Base-by-base conservation (phyloP, 1,139 yeast species). In the Trichomonascaceae sp. region DNA sequence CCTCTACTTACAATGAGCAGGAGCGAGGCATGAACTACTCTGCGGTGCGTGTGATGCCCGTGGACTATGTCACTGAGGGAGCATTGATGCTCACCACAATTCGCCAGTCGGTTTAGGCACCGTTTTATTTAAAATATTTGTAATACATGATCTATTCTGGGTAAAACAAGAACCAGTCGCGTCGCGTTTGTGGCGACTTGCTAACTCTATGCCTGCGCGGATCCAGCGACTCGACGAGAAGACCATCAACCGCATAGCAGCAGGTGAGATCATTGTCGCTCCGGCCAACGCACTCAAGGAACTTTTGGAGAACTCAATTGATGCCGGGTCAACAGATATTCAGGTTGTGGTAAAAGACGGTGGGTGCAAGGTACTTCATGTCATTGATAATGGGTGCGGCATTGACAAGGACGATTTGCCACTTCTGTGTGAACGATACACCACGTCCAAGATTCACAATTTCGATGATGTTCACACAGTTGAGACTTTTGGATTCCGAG, bases 211-310 rank as follows among this genome's bases (percentile, higher is more conserved):
- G 13, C 27, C 17, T 11, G 29, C 41, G 36, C 18, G 22, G n/a
- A 44, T 47, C 31, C 39, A 61, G 47, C 65, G 69, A 33, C 65
- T 84, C 9, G 85, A 76, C 27, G 60, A 60, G 17, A 51, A 69
- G 3, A 97, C 87, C 23, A 81, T 92, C 34, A 87, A 84, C 54
- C 70, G 78, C 40, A 89, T 92, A 18, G 98, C 99, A 0, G 98
- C 99, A 1, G 98, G 98, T 1, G 98, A 92, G 59, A 84, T 92
- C 58, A 82, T 92, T 39, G 70, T 87, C 25, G 92, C 87, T 5
- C 98, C 98, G 0, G 81, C 92, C 2, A 89, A 89, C 38, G 93
- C 82, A 1, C 56, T 82, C 16, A 72, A 76, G 44, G 94, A 82
- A 49, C 59, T 87, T 51, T 54, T 87, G 32, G 92, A 81, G 50